phyloP scores from a whole-genome alignment of 257 asterid genomes.

The Knoxia roxburghii region DNA sequence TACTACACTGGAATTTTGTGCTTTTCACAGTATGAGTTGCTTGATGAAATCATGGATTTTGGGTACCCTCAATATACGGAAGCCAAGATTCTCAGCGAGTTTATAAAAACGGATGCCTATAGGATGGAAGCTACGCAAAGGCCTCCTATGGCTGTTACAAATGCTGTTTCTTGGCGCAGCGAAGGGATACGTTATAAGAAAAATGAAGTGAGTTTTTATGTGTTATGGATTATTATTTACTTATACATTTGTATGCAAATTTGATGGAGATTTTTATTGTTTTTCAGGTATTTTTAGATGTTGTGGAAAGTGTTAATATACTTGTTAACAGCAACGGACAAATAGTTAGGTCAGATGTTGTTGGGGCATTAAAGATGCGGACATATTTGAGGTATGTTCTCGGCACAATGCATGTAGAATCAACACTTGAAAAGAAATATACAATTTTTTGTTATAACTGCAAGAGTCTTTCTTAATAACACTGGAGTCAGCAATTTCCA shows the following conservation, averaged over 20 bases:
- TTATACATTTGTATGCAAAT: conserved; percentile 11
- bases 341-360: conserved; percentile 92
- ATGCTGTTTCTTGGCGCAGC: conserved; percentile 99
- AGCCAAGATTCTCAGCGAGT: conserved; percentile 98
- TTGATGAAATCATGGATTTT: conserved; percentile 98
- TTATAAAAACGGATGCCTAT: conserved; percentile 98
- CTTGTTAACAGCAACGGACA: conserved; percentile 98
- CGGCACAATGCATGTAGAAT: neutral
- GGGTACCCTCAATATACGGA: conserved; percentile 99
- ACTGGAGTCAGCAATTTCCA: neutral
- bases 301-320: conserved; percentile 98
- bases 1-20: conserved; percentile 14
- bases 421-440: neutral
- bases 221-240: conserved; percentile 4
- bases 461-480: neutral
- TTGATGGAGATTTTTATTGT: conserved; percentile 17
- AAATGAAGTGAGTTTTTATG: conserved; percentile 65
- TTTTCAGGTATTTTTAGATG: conserved; percentile 94
- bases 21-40: conserved; percentile 76
- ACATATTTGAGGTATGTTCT: conserved; percentile 82
- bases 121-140: conserved; percentile 98
- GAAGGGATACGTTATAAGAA: conserved; percentile 96
- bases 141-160: conserved; percentile 99
- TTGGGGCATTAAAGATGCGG: conserved; percentile 98
- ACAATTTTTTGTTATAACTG: neutral